Base-by-base conservation (phyloP, 352 stramenopile genomes). In the Phytophthora crassamura region DNA sequence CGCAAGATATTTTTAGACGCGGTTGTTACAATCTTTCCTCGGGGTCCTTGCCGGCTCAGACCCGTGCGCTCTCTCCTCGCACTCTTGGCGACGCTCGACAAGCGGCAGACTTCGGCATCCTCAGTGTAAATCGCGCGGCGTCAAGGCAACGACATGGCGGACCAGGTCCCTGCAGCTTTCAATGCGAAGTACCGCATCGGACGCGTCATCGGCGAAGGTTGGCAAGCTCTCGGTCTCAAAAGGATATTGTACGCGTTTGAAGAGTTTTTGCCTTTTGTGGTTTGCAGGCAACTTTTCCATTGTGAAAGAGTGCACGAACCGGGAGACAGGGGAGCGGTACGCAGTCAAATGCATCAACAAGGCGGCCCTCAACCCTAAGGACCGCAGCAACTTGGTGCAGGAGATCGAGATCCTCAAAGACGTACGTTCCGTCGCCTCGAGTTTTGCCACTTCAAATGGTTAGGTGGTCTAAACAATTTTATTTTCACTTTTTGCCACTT, bases 331-430 rank as follows among this genome's bases (percentile, higher is more conserved):
- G 56, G 50, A 80, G 36, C 78, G 80, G 5, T 94, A 79, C 55
- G 88, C 87, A 5, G 78, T 95, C 61, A 94, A 95, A 59, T 91
- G 88, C 61, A 93, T 94, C 64, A 93, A 94, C 71, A 93, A 93
- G 72, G 73, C 60, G 32, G 69, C 79, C 25, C 71, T 94, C 10
- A 91, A 93, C 60, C 81, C 84, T 1, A 93, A 96, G 53, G 84
- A 97, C 52, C 72, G 81, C 36, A 77, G 81, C 48, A 93, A 93
- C 60, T 67, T 97, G 14, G 76, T 83, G 36, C 84, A 89, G 46
- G 89, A 97, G 66, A 91, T 96, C 59, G 77, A 88, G 30, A 94
- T 95, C 45, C 72, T 97, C 34, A 81, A 89, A 67, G 82, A 90
- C 36, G 67, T 78, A 67, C 28, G 52, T 43, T 25, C 12, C 22